Percentiles rank a stretch among this genome's conserved stretches.
Evolutionary conservation across 352 stramenopile genomes (phyloP).

Genomic region (Phytophthora foliorum): DNA sequence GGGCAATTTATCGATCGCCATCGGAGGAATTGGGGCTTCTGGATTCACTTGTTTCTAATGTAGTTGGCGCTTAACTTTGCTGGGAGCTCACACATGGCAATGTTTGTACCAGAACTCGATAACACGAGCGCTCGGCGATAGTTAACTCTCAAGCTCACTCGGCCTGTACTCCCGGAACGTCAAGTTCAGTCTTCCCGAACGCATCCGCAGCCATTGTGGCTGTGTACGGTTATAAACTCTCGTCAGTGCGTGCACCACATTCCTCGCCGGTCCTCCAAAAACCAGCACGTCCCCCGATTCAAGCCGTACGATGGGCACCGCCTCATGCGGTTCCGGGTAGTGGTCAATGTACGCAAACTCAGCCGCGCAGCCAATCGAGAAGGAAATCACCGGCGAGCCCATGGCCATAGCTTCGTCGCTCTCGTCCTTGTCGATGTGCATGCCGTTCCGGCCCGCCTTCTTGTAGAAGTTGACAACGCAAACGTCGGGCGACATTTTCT

Average conservation of each 20-base stretch:
- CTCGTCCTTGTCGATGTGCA: constrained; percentile 84
- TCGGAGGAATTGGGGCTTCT: constrained; percentile 24
- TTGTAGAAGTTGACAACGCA: constrained; percentile 86
- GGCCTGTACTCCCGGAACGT: constrained; percentile 79
- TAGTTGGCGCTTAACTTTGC: constrained; percentile 18
- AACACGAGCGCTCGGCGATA: neutral
- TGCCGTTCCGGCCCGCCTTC: constrained; percentile 74
- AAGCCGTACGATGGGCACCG: constrained; percentile 69
- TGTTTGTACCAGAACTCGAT: constrained; percentile 25
- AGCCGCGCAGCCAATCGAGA: constrained; percentile 70
- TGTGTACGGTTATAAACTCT: constrained; percentile 68
- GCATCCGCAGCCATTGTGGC: constrained; percentile 67
- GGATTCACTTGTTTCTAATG: constrained; percentile 10
- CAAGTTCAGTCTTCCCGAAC: constrained; percentile 69
- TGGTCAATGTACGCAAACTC: constrained; percentile 80
- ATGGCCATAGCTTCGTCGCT: constrained; percentile 63
- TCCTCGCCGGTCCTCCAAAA: constrained; percentile 69
- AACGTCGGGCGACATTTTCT: constrained; percentile 60
- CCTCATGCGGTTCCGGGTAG: constrained; percentile 59
- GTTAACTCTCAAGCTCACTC: constrained; percentile 25
- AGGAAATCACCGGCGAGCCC: constrained; percentile 76
- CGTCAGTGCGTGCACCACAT: constrained; percentile 73
- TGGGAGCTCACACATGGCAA: constrained; percentile 21
- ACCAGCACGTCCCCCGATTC: constrained; percentile 77
- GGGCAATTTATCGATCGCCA: constrained; percentile 3